phyloP scores from a whole-genome alignment of 1,284 basidiomycete species.

The Singerocomus inundabilis region DNA sequence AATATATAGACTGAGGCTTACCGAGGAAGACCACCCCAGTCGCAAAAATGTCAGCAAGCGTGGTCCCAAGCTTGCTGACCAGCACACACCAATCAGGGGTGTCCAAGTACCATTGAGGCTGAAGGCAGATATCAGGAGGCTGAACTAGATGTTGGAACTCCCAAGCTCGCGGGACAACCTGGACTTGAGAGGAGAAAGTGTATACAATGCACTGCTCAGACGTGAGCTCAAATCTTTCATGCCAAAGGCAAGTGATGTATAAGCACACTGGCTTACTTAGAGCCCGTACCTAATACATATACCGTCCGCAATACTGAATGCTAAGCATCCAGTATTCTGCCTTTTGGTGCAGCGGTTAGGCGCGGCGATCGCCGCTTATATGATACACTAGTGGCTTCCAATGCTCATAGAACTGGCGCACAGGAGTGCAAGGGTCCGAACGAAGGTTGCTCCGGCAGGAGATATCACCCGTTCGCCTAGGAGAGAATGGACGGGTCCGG shows the following conservation, averaged over 20 bases:
- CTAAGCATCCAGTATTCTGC: no score
- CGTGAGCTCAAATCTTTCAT: not conserved
- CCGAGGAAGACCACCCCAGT: conserved; percentile 70
- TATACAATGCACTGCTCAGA: conserved; percentile 58
- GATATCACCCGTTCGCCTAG: conserved; percentile 13
- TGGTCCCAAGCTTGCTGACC: conserved; percentile 67
- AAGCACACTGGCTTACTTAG: no score
- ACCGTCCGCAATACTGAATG: no score
- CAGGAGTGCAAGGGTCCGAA: conserved; percentile 61
- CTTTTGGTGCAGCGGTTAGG: no score
- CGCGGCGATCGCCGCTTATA: no score
- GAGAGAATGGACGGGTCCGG: not conserved
- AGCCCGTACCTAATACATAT: no score
- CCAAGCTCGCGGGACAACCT: conserved; percentile 69
- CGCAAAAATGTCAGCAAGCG: conserved; percentile 65
- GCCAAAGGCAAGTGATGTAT: not conserved
- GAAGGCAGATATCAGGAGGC: conserved; percentile 70
- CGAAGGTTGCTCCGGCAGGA: conserved; percentile 41
- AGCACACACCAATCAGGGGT: conserved; percentile 67
- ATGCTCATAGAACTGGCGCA: conserved; percentile 75
- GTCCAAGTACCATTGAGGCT: conserved; percentile 82
- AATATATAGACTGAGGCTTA: conserved; percentile 25
- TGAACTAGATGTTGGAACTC: conserved; percentile 75
- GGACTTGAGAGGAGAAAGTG: conserved; percentile 74
- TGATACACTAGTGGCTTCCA: conserved; percentile 72